Evolutionary conservation across 805 yeast species (phyloP), one percentile per base, ranked within the genome.

Genomic region (Zygoascus tannicola): DNA sequence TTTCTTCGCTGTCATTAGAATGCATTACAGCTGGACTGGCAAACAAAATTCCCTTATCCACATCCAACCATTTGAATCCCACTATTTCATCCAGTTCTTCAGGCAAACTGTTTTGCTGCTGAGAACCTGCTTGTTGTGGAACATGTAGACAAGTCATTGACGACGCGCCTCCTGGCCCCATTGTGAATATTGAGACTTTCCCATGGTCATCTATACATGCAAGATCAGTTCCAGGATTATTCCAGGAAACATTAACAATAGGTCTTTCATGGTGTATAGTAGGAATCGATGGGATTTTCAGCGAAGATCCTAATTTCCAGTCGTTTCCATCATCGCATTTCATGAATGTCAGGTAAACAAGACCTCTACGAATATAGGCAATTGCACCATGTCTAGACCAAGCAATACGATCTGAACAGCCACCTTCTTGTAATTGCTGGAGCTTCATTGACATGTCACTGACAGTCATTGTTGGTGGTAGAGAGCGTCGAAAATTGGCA

Each of bases 321-420:
- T 71, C 63, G 19, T 22, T 22, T 1, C 96, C 97, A 58, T 85
- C 81, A 12, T 75, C 62, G 47, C 86, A 78, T 53, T 81, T 88
- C 46, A 86, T 56, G 60, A 81, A 78, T 0, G 94, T 80, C 47
- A 85, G 63, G 39, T 68, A 65, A 19, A 85, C 59, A 53, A 44
- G 16, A 59, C 53, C 38, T 61, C 61, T 32, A 50, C 55, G 33
- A 44, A 74, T 70, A 53, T 81, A 85, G 1, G 95, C 94, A 26
- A 88, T 73, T 52, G 85, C 76, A 12, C 96, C 96, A 51, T 80
- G 82, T 51, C 78, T 75, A 8, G 94, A 83, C 95, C 95, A 86
- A 8, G 85, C 73, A 7, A 81, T 70, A 39, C 52, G 47, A 4
- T 37, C 40, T 15, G 19, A 12, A 23, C 40, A 37, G 32, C 40